These are phyloP conservation scores for Scedosporium minutisporum DNA, from an alignment of 2,329 filamentous ascomycete genomes.

Conservation along the genomic window DNA sequence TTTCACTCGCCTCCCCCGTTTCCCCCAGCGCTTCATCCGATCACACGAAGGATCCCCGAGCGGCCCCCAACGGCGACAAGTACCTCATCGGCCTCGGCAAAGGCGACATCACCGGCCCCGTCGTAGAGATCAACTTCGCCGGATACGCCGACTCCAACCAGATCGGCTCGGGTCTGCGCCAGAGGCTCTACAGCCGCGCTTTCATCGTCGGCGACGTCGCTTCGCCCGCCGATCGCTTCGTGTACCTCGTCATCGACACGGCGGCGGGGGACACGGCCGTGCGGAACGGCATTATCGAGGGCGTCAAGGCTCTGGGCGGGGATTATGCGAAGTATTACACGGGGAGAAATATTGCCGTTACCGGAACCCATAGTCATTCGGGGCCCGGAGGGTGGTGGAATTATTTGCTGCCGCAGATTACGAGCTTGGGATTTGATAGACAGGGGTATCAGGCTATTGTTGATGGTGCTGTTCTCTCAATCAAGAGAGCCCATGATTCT, in stretches of 20 bases:
- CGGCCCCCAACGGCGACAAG: constrained; percentile 4
- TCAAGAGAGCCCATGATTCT: constrained; percentile 31
- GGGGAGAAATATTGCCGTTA: constrained; percentile 75
- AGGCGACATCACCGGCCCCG: constrained; percentile 54
- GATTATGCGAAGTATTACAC: constrained; percentile 63
- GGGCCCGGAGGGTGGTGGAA: constrained; percentile 89
- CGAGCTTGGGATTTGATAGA: constrained; percentile 73
- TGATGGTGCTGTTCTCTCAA: constrained; percentile 66
- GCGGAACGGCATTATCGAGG: constrained; percentile 70
- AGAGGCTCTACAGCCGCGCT: constrained; percentile 75
- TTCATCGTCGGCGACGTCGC: constrained; percentile 71
- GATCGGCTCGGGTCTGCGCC: constrained; percentile 71
- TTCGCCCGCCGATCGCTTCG: constrained; percentile 59
- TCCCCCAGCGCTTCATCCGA: background rate
- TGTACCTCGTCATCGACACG: constrained; percentile 81
- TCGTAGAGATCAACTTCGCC: constrained; percentile 84
- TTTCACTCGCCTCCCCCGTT: background rate
- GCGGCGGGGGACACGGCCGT: constrained; percentile 81
- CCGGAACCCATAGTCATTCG: constrained; percentile 83
- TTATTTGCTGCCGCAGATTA: constrained; percentile 82
- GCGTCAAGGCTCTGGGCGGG: constrained; percentile 54
- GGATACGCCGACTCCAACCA: constrained; percentile 76
- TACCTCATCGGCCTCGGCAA: constrained; percentile 44
- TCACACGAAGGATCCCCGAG: background rate
- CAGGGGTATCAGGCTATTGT: constrained; percentile 84